Conservation (phyloP, 1,284 basidiomycete genomes). For the Puccinia horiana region DNA sequence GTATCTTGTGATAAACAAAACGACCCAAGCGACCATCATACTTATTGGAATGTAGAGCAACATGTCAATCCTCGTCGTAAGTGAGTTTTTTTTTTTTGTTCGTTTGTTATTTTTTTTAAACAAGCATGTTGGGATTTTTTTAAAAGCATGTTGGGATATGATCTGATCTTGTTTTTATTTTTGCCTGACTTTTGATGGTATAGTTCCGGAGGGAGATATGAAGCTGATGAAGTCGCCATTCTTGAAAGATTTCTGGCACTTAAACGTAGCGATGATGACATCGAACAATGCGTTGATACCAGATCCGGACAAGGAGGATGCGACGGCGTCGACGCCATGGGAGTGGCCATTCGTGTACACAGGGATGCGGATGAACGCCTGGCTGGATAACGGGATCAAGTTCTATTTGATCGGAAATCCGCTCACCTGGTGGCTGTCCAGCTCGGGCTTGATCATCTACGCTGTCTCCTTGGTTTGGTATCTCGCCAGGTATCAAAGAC, state of each 20-base stretch:
- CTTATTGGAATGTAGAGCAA: constrained; percentile 96
- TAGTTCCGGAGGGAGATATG: constrained; percentile 78
- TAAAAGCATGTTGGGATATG: background rate
- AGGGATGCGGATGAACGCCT: constrained; percentile 94
- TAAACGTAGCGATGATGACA: constrained; percentile 99
- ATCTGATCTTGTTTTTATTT: constrained; percentile 13
- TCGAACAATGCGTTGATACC: constrained; percentile 97
- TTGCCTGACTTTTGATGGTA: constrained; percentile 15
- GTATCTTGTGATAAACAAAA: constrained; percentile 90
- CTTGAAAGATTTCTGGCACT: constrained; percentile 94
- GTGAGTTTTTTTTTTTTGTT: constrained; percentile 58
- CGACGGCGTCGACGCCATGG: constrained; percentile 83
- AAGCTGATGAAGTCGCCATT: constrained; percentile 89
- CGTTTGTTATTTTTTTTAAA: too few species aligned
- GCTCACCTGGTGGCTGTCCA: constrained; percentile 84
- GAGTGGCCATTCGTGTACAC: constrained; percentile 92
- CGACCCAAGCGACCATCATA: constrained; percentile 77
- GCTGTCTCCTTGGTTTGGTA: constrained; percentile 69
- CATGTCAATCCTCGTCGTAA: constrained; percentile 89
- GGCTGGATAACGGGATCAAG: constrained; percentile 83
- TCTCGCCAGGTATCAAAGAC: constrained; percentile 78
- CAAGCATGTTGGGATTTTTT: background rate
- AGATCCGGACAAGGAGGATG: constrained; percentile 96
- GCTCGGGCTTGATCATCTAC: constrained; percentile 68
- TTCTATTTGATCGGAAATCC: constrained; percentile 94